Base-by-base conservation (phyloP, 2,329 filamentous ascomycete genomes). In the Cladobotryum mycophilum region DNA sequence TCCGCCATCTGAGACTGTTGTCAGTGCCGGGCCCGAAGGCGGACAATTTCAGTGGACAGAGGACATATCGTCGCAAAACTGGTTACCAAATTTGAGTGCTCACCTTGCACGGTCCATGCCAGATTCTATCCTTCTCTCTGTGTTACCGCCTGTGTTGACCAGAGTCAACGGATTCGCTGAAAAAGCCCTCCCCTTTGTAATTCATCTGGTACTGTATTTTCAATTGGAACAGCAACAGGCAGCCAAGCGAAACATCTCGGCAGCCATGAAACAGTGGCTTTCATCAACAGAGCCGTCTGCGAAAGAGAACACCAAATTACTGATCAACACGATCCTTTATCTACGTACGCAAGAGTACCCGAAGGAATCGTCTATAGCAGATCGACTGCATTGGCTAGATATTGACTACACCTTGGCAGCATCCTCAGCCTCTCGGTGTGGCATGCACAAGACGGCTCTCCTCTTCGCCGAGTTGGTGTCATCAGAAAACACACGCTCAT, bases 371-470 rank as follows among this genome's bases (percentile, higher is more conserved):
- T 95, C 89, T 0, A 85, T 88, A 57, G 84, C 84, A 7, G 88
- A 96, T 58, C 81, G 93, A 51, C 75, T 84, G 45, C 76, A 80
- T 46, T 99, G 95, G 95, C 77, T 99, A 15, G 86, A 95, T 22
- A 72, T 97, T 22, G 86, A 97, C 63, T 86, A 86, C 56, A 66
- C 82, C 2, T 70, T 79, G 53, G 85, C 86, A 20, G 83, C 90
- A 1, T 70, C 76, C 22, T 87, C 89, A 36, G 91, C 91, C 5
- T 80, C 82, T 11, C 73, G 74, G 51, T 96, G 92, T 62, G 84
- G 85, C 14, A 89, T 97, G 85, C 86, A 86, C 64, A 93, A 93
- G 64, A 88, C 87, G 5, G 89, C 92, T 3, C 73, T 99, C 1
- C 70, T 96, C 7, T 87, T 97, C 59, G 80, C 86, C 4, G 93